Evolutionary conservation across 2,329 filamentous ascomycete species (phyloP).

Genomic region (Juglanconis juglandina): DNA sequence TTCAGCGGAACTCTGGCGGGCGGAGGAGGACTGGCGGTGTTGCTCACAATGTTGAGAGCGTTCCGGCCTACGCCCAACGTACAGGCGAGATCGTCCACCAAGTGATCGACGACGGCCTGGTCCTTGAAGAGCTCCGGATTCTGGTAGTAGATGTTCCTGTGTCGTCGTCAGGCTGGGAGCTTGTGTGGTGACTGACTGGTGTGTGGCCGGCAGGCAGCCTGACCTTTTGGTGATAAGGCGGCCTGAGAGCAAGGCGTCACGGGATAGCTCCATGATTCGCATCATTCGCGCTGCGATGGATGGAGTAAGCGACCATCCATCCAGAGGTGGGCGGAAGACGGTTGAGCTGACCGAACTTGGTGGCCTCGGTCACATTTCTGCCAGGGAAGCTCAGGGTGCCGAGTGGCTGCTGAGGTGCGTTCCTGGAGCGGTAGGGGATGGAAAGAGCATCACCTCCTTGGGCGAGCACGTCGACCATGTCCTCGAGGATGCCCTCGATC

Average conservation of each 20-base stretch:
- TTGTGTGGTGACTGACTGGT: too few relatives aligned
- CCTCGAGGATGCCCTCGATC: conserved; percentile 54
- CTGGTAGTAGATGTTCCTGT: conserved; percentile 79
- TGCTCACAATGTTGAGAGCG: conserved; percentile 65
- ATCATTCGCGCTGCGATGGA: conserved; percentile 48
- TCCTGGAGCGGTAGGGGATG: conserved; percentile 42
- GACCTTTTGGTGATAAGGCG: conserved; percentile 61
- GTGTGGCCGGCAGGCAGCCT: too few relatives aligned
- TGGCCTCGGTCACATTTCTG: conserved; percentile 42
- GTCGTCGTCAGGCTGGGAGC: neutral
- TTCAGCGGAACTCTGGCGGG: neutral
- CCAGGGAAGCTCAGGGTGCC: conserved; percentile 43
- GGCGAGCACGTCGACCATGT: conserved; percentile 46
- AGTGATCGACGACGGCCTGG: conserved; percentile 65
- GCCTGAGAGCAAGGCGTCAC: conserved; percentile 54
- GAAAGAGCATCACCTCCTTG: conserved; percentile 38
- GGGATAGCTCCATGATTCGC: conserved; percentile 56
- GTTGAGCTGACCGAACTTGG: conserved; percentile 45
- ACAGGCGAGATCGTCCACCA: conserved; percentile 71
- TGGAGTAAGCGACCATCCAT: neutral
- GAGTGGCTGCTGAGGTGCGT: conserved; percentile 9
- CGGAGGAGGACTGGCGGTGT: neutral
- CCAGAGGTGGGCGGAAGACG: neutral
- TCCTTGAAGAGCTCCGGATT: conserved; percentile 68
- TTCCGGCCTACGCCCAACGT: conserved; percentile 64